These are phyloP conservation scores for Diplosphaera chodatii DNA, from an alignment of 139 green algal species.

Conservation along the genomic window DNA sequence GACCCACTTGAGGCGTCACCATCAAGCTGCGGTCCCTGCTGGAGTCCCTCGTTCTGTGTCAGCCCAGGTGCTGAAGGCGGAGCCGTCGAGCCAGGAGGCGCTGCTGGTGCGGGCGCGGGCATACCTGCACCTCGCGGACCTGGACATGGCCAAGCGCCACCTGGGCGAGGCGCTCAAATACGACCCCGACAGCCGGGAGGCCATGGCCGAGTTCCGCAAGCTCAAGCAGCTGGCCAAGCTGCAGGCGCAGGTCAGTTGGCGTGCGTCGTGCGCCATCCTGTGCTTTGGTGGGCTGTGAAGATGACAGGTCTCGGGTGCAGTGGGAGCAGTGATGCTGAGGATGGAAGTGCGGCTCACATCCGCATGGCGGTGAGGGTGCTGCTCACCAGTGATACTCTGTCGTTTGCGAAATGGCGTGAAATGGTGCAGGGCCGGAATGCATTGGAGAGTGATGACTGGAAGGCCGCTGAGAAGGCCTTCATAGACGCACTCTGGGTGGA, in stretches of 20 bases:
- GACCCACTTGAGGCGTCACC: too few species aligned
- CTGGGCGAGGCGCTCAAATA: conserved; percentile 54
- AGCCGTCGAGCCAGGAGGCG: conserved; percentile 32
- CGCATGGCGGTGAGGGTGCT: too few species aligned
- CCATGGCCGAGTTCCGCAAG: conserved; percentile 47
- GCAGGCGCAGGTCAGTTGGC: conserved; percentile 1
- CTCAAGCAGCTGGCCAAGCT: conserved; percentile 52
- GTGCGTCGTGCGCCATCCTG: neutral
- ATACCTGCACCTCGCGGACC: conserved; percentile 50
- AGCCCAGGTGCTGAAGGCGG: conserved; percentile 40
- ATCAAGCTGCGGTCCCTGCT: too few species aligned
- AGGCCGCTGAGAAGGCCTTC: conserved; percentile 15
- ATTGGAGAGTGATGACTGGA: conserved; percentile 19
- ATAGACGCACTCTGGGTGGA: conserved; percentile 27
- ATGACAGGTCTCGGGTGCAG: neutral
- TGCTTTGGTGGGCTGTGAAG: neutral
- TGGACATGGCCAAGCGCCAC: conserved; percentile 22
- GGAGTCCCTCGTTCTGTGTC: conserved; percentile 16
- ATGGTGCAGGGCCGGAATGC: conserved; percentile 27
- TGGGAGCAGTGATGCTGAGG: too few species aligned
- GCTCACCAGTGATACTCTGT: neutral
- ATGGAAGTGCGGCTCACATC: too few species aligned
- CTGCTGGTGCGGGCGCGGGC: conserved; percentile 40
- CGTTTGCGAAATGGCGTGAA: too few species aligned
- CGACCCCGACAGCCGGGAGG: conserved; percentile 41